A percentile compares a stretch with the other conserved stretches of the same genome.
phyloP scores from a whole-genome alignment of 257 asterid genomes.

The Plectranthus barbatus region DNA sequence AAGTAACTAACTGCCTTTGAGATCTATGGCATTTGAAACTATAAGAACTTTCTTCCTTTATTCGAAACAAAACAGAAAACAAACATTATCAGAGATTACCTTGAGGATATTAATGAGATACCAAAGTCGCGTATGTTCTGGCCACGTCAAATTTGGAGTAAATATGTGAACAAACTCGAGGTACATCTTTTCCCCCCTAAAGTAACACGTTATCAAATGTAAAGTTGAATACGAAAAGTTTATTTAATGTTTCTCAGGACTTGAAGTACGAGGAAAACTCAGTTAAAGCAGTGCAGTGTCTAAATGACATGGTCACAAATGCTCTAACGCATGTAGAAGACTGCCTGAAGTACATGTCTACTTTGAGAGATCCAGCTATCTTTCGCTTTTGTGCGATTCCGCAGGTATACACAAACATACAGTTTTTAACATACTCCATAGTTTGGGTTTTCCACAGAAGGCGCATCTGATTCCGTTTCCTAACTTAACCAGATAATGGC shows the following conservation, averaged over 20 bases:
- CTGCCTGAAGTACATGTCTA: conserved; percentile 62
- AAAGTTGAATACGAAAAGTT: conserved; percentile 5
- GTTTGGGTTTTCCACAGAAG: neutral
- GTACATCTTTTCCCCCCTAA: conserved; percentile 27
- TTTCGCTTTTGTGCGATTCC: conserved; percentile 93
- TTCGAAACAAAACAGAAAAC: conserved; percentile 90
- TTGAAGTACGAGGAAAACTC: conserved; percentile 82
- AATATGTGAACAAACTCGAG: conserved; percentile 86
- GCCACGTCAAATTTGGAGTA: conserved; percentile 88
- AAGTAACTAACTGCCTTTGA: too few species aligned
- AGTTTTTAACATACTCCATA: conserved; percentile 1
- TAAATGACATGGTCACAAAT: conserved; percentile 88
- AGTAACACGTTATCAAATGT: neutral
- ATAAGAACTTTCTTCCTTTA: too few species aligned
- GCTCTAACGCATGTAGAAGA: conserved; percentile 72
- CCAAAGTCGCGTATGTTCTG: conserved; percentile 95
- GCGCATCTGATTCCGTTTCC: conserved; percentile 15
- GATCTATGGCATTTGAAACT: too few species aligned
- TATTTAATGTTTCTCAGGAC: conserved; percentile 31
- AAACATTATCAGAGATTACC: conserved; percentile 82
- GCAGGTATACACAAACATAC: conserved; percentile 44
- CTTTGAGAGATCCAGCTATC: conserved; percentile 64
- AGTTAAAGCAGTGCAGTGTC: conserved; percentile 82
- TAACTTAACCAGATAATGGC: conserved; percentile 72
- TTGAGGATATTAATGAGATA: conserved; percentile 91